Conservation (phyloP, 768 basidiomycete species). For the Mycena alexandri region DNA sequence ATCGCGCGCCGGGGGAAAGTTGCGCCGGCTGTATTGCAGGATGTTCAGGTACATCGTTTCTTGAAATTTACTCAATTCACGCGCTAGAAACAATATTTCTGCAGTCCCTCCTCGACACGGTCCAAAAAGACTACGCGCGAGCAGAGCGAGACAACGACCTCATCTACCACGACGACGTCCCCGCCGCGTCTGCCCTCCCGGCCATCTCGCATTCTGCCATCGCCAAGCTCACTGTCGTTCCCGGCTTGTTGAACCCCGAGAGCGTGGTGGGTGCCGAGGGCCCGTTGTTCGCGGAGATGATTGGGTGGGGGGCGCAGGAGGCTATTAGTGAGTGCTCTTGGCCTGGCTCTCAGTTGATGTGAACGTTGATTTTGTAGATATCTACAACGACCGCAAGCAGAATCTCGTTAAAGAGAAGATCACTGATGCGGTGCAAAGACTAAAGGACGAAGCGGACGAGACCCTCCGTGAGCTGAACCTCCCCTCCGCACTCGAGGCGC, state of each 20-base stretch:
- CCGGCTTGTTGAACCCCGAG: constrained; percentile 69
- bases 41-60: constrained; percentile 73
- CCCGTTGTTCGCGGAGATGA: constrained; percentile 79
- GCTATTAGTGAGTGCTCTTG: constrained; percentile 77
- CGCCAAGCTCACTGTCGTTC: constrained; percentile 69
- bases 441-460: constrained; percentile 74
- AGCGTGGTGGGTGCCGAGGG: constrained; percentile 64
- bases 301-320: constrained; percentile 88
- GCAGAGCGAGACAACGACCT: constrained; percentile 94
- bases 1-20: constrained; percentile 74
- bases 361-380: constrained; percentile 59
- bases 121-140: constrained; percentile 75
- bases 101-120: constrained; percentile 81
- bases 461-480: constrained; percentile 79
- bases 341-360: background rate
- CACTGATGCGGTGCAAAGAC: constrained; percentile 66
- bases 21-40: constrained; percentile 74
- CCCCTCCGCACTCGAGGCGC: constrained; percentile 87
- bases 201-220: constrained; percentile 75
- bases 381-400: constrained; percentile 88
- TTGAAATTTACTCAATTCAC: background rate
- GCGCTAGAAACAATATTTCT: background rate
- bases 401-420: constrained; percentile 79
- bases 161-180: constrained; percentile 93
- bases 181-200: constrained; percentile 75